These are phyloP conservation scores for Colletotrichum destructivum DNA, from an alignment of 2,329 filamentous ascomycete genomes.

Conservation along the genomic window DNA sequence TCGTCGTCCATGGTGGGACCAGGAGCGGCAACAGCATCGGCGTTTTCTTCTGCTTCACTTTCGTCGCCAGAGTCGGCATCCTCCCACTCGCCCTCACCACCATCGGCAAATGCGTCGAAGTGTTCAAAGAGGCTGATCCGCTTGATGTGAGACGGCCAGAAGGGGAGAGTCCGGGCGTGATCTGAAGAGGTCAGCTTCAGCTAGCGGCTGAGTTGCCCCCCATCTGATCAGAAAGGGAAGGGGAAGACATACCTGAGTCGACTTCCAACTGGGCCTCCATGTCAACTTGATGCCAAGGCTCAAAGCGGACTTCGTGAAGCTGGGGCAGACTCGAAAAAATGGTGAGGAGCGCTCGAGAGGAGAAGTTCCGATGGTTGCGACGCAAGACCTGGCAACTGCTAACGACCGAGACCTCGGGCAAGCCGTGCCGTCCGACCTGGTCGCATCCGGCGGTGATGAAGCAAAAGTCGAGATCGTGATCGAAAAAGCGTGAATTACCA, in stretches of 20 bases:
- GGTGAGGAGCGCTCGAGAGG: constrained; percentile 43
- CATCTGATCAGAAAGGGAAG: neutral
- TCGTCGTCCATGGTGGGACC: neutral
- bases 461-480: constrained; percentile 45
- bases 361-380: constrained; percentile 45
- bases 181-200: constrained; percentile 31
- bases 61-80: constrained; percentile 36
- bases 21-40: neutral
- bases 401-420: constrained; percentile 44
- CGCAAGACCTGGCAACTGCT: constrained; percentile 43
- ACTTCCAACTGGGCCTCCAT: constrained; percentile 42
- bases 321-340: constrained; percentile 45
- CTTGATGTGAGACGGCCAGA: constrained; percentile 44
- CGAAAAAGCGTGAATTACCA: constrained; percentile 47
- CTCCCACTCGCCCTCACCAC: constrained; percentile 32
- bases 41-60: constrained; percentile 12
- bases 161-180: constrained; percentile 42
- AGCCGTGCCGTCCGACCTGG: constrained; percentile 43
- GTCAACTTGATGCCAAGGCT: constrained; percentile 45
- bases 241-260: constrained; percentile 35
- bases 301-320: constrained; percentile 42
- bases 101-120: constrained; percentile 39
- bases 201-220: too few species aligned
- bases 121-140: constrained; percentile 46
- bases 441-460: constrained; percentile 42